Conservation (phyloP, 495 filamentous ascomycete species). For the Umbilicaria muhlenbergii region DNA sequence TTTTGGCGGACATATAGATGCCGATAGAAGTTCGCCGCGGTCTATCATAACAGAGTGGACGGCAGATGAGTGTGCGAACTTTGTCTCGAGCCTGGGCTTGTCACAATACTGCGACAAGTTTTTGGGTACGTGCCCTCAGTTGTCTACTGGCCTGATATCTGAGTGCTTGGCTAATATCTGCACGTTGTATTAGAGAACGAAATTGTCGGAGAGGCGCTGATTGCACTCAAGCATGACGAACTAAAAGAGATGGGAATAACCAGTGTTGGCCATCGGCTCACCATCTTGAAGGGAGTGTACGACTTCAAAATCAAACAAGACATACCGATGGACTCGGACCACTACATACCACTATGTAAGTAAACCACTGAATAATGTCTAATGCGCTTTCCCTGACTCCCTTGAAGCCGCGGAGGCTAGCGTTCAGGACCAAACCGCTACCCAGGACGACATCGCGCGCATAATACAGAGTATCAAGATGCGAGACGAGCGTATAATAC, state of each 20-base stretch:
- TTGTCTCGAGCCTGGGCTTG: slow-evolving; percentile 62
- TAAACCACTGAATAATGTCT: slow-evolving; percentile 1
- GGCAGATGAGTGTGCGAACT: slow-evolving; percentile 75
- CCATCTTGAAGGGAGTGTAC: slow-evolving; percentile 88
- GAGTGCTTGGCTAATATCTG: not conserved
- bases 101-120: slow-evolving; percentile 72
- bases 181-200: slow-evolving; percentile 55
- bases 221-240: slow-evolving; percentile 81
- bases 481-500: slow-evolving; percentile 72
- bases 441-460: slow-evolving; percentile 78
- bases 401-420: slow-evolving; percentile 72
- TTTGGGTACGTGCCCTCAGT: slow-evolving; percentile 41
- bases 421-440: slow-evolving; percentile 67
- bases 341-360: slow-evolving; percentile 89
- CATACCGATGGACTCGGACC: slow-evolving; percentile 76
- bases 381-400: slow-evolving; percentile 5
- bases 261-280: slow-evolving; percentile 87
- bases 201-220: slow-evolving; percentile 80
- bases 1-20: slow-evolving; percentile 53
- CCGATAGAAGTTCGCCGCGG: slow-evolving; percentile 47
- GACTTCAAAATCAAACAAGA: slow-evolving; percentile 87
- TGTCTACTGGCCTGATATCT: not conserved
- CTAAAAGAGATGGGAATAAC: slow-evolving; percentile 84
- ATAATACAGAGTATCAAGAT: slow-evolving; percentile 73
- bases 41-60: slow-evolving; percentile 82